Evolutionary conservation across 2,329 filamentous ascomycete species (phyloP).

Genomic region (Pseudohalonectria lignicola): DNA sequence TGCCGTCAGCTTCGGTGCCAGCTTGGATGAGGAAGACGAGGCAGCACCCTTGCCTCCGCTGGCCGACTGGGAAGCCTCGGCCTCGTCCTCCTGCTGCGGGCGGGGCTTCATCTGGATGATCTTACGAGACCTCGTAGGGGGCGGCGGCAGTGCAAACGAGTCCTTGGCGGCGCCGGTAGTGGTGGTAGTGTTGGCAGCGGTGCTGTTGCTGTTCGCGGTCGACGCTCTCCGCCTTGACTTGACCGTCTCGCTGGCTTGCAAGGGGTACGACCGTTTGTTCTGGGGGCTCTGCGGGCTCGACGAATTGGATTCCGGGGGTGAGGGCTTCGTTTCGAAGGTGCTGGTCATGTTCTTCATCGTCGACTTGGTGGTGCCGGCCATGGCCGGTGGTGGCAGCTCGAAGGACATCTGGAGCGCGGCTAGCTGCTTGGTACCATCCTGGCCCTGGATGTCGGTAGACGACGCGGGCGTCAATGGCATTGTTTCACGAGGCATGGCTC

Average conservation of each 20-base stretch:
- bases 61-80: conserved; percentile 8
- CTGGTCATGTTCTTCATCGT: not conserved
- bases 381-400: conserved; percentile 66
- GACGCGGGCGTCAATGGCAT: conserved; percentile 69
- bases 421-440: conserved; percentile 53
- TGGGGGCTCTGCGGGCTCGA: not conserved
- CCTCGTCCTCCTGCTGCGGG: conserved; percentile 24
- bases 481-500: conserved; percentile 50
- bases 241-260: conserved; percentile 28
- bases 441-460: conserved; percentile 67
- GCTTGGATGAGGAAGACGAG: not conserved
- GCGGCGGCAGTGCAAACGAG: conserved; percentile 75
- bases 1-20: not conserved
- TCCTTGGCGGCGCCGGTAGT: conserved; percentile 39
- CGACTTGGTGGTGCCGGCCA: conserved; percentile 31
- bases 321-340: not conserved
- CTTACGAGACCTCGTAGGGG: conserved; percentile 82
- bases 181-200: conserved; percentile 41
- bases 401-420: conserved; percentile 57
- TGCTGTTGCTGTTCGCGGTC: conserved; percentile 24
- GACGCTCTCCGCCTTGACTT: conserved; percentile 41
- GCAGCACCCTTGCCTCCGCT: conserved; percentile 13
- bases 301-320: conserved; percentile 1
- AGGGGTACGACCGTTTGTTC: conserved; percentile 4
- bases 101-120: conserved; percentile 95